phyloP scores from a whole-genome alignment of 106 monocot species.

The Acorus calamus region DNA sequence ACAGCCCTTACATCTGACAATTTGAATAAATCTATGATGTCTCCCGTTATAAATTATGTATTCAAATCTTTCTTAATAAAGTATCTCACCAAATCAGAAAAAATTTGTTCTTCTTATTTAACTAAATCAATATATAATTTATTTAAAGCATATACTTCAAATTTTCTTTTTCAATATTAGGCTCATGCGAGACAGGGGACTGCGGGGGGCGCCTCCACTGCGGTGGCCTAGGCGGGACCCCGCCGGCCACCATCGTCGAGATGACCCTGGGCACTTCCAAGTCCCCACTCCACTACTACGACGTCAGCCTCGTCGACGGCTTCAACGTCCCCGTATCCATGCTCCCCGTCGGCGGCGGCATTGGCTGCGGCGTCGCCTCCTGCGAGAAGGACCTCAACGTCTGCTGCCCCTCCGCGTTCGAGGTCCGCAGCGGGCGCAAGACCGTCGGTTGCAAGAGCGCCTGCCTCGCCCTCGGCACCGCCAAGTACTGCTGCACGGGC shows the following conservation, averaged over 20 bases:
- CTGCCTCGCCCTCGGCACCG: constrained; percentile 38
- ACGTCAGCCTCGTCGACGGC: constrained; percentile 71
- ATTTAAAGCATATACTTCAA: too few species aligned
- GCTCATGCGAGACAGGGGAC: constrained; percentile 57
- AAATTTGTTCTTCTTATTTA: too few species aligned
- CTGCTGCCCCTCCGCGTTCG: constrained; percentile 52
- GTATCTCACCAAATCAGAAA: too few species aligned
- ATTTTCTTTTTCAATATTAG: too few species aligned
- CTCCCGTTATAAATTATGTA: too few species aligned
- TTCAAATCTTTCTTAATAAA: too few species aligned
- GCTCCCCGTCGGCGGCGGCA: constrained; percentile 36
- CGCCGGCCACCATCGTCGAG: constrained; percentile 65
- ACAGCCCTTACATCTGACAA: too few species aligned
- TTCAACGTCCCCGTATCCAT: constrained; percentile 62
- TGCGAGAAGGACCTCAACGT: constrained; percentile 58
- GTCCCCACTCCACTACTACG: constrained; percentile 55
- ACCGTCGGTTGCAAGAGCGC: constrained; percentile 58
- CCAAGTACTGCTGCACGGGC: constrained; percentile 45
- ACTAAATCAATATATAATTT: too few species aligned
- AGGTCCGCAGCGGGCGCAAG: constrained; percentile 28
- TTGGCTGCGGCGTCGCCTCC: constrained; percentile 49
- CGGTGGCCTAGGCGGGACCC: constrained; percentile 31
- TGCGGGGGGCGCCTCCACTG: constrained; percentile 45
- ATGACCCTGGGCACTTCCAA: constrained; percentile 49
- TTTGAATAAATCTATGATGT: too few species aligned